These are phyloP conservation scores for Fallopia convolvulus DNA, from an alignment of 148 eudicot species.

Conservation along the genomic window DNA sequence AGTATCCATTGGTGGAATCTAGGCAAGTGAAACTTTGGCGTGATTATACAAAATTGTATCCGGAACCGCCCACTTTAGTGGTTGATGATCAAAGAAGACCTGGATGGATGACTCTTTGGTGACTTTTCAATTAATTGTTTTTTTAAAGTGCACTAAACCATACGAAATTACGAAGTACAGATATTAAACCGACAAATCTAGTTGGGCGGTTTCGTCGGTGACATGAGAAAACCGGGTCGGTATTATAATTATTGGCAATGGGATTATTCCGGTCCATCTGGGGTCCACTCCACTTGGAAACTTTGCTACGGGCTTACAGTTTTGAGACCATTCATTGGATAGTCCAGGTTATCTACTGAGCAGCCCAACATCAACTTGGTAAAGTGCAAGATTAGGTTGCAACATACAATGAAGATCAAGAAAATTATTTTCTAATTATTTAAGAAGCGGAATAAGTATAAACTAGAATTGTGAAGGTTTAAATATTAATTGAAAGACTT, in stretches of 20 bases:
- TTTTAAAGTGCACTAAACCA: neutral
- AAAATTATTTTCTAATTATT: too few relatives aligned
- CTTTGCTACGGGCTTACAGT: too few relatives aligned
- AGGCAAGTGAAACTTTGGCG: too few relatives aligned
- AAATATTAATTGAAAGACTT: too few relatives aligned
- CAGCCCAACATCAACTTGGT: too few relatives aligned
- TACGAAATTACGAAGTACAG: neutral
- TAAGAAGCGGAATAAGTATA: too few relatives aligned
- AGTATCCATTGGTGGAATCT: neutral
- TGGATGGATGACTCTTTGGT: neutral
- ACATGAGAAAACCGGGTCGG: neutral
- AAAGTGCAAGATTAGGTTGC: too few relatives aligned
- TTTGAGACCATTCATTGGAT: too few relatives aligned
- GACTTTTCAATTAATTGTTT: neutral
- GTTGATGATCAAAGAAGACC: neutral
- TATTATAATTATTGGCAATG: neutral
- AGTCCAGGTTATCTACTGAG: too few relatives aligned
- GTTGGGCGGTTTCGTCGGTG: constrained; percentile 8
- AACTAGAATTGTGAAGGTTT: too few relatives aligned
- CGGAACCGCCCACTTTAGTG: neutral
- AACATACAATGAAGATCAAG: too few relatives aligned
- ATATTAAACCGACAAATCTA: neutral
- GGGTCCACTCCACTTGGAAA: neutral
- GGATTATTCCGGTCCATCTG: neutral
- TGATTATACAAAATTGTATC: neutral